Conservation (phyloP, 1,284 basidiomycete species). For the Phellopilus nigrolimitatus region DNA sequence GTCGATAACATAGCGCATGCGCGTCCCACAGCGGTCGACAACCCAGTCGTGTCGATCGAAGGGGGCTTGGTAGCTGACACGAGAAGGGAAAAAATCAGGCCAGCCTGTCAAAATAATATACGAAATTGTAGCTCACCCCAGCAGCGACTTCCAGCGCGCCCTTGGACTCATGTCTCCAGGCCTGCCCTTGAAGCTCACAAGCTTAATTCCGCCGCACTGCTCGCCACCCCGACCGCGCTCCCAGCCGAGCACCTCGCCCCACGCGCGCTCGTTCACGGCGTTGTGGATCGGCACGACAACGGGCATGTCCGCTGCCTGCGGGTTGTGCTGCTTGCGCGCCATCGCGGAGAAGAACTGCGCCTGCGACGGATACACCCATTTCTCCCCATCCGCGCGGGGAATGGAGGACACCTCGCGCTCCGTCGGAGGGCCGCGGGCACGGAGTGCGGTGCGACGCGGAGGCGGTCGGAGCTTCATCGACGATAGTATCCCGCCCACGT, state of each 20-base stretch:
- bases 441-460: constrained; percentile 22
- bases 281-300: constrained; percentile 99
- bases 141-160: constrained; percentile 76
- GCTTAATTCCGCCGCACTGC: constrained; percentile 76
- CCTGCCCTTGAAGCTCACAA: constrained; percentile 84
- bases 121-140: constrained; percentile 66
- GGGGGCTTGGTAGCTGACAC: constrained; percentile 77
- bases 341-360: constrained; percentile 96
- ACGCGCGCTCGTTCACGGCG: constrained; percentile 96
- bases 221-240: constrained; percentile 77
- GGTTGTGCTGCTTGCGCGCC: constrained; percentile 88
- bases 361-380: constrained; percentile 99
- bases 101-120: neutral
- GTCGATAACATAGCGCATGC: constrained; percentile 94
- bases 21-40: constrained; percentile 86
- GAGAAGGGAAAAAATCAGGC: constrained; percentile 10
- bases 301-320: constrained; percentile 82
- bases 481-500: constrained; percentile 38
- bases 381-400: constrained; percentile 62
- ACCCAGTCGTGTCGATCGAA: constrained; percentile 99
- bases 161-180: constrained; percentile 73
- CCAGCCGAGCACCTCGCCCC: constrained; percentile 89
- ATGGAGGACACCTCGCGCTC: constrained; percentile 87
- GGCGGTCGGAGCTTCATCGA: constrained; percentile 21
- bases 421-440: constrained; percentile 42